Evolutionary conservation across 1,139 yeast species (phyloP), one percentile per base, ranked within the genome.

Genomic region (Yamadazyma trypodendri): DNA sequence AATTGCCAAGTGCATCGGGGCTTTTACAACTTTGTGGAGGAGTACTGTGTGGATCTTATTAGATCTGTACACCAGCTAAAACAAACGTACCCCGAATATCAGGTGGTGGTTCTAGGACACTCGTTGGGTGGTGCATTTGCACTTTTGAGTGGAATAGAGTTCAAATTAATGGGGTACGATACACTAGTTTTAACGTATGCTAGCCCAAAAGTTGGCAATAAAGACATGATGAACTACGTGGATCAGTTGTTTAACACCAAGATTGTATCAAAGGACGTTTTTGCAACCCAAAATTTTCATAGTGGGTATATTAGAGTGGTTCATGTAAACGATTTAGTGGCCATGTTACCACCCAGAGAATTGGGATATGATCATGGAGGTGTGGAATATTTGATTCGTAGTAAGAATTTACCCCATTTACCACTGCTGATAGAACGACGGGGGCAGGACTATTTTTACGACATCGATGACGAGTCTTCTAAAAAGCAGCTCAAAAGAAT

Each of bases 91-190:
- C 75, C 79, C 0, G 69, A 68, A 15, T 81, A 79, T 52, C 55
- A 65, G 28, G 45, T 82, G 13, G 66, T 74, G 4, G 66, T 82
- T 3, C 62, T 77, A 2, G 92, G 92, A 0, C 92, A 84, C 59
- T 84, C 90, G 0, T 56, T 84, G 23, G 94, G 92, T 1, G 92
- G 84, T 3, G 88, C 88, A 0, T 58, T 82, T 39, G 82, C 88
- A 0, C 56, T 69, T n/a, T 58, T 84, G 29, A 69, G 78, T 10
- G 89, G 84, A 0, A 64, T 79, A 15, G 89, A 83, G 50, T 65
- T 78, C 40, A 64, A 65, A 42, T 45, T 74, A 7, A 48, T 74
- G 50, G 85, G 84, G 0, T 64, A 60, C 38, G 55, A 67, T 5
- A 81, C 84, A 0, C 54, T 72, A 29, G 76, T 81, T 1, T 58